Conservation (phyloP, 2,329 filamentous ascomycete species). For the Biscogniauxia sp. region DNA sequence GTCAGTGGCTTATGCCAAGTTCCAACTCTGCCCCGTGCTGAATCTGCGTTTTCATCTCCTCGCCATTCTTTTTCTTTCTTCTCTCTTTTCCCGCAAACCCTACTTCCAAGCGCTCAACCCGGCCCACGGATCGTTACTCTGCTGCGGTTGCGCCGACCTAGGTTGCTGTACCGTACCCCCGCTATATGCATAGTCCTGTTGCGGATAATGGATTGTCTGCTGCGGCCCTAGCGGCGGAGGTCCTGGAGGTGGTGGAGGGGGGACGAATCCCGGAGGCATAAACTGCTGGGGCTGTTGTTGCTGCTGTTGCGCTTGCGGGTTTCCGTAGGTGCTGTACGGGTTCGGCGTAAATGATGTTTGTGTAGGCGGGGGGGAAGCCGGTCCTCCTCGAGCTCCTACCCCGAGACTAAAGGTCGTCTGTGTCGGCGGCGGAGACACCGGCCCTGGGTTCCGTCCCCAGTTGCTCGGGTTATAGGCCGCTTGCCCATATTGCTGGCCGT, state of each 20-base stretch:
- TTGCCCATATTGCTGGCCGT: conserved; percentile 47
- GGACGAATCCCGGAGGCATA: conserved; percentile 58
- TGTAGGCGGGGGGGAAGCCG: conserved; percentile 57
- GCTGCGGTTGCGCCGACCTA: conserved; percentile 36
- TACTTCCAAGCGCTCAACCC: conserved; percentile 53
- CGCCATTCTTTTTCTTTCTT: conserved; percentile 2
- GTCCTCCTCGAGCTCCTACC: conserved; percentile 33
- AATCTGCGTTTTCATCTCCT: conserved; percentile 3
- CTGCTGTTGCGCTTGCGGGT: conserved; percentile 40
- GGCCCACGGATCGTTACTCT: conserved; percentile 50
- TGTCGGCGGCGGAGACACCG: conserved; percentile 44
- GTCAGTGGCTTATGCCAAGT: background rate
- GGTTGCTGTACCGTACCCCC: conserved; percentile 12
- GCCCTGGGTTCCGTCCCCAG: conserved; percentile 56
- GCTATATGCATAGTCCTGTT: conserved; percentile 27
- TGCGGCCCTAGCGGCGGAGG: conserved; percentile 61
- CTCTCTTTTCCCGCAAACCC: background rate
- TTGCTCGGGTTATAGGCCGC: conserved; percentile 56
- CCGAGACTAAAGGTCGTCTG: conserved; percentile 37
- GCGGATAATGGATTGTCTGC: conserved; percentile 57
- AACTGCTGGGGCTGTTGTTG: conserved; percentile 43
- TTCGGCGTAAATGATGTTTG: conserved; percentile 39
- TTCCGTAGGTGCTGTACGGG: conserved; percentile 47
- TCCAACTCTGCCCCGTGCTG: background rate
- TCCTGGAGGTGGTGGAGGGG: conserved; percentile 61